A percentile compares a stretch with the other conserved stretches of the same genome.
Evolutionary conservation across 345 rosid species (phyloP).

Genomic region (Luvunga scandens): DNA sequence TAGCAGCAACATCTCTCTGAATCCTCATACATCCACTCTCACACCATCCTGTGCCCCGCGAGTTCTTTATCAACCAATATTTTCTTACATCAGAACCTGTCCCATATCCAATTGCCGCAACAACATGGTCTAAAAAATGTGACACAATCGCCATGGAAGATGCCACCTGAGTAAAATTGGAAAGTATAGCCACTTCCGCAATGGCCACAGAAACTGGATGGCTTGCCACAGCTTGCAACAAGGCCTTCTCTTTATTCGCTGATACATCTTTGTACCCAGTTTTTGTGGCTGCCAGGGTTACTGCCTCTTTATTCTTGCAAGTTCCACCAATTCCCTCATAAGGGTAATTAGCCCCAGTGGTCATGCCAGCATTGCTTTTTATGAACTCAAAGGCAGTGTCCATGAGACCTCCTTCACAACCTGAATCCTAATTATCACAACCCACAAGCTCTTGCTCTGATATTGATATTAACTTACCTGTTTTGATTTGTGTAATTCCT

Average conservation of each 20-base stretch:
- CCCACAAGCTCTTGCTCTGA: constrained; percentile 65
- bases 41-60: constrained; percentile 62
- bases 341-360: constrained; percentile 43
- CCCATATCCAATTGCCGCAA: constrained; percentile 59
- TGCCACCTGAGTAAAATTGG: constrained; percentile 37
- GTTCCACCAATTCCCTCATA: constrained; percentile 31
- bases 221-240: constrained; percentile 42
- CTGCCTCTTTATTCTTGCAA: constrained; percentile 24
- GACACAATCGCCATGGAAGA: constrained; percentile 42
- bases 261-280: constrained; percentile 40
- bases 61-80: constrained; percentile 64
- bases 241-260: constrained; percentile 38
- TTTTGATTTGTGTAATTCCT: constrained; percentile 41
- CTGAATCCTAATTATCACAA: constrained; percentile 34
- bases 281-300: constrained; percentile 22
- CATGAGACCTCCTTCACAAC: constrained; percentile 46
- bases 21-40: constrained; percentile 56
- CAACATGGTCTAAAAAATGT: constrained; percentile 39
- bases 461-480: constrained; percentile 46
- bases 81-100: constrained; percentile 31
- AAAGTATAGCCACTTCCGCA: constrained; percentile 28
- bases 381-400: constrained; percentile 42
- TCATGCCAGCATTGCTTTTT: constrained; percentile 37
- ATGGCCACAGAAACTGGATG: constrained; percentile 57
- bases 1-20: constrained; percentile 33